A percentile compares a stretch with the other conserved stretches of the same genome.
phyloP scores from a whole-genome alignment of 2,329 filamentous ascomycete genomes.

The Plenodomus lindquistii region DNA sequence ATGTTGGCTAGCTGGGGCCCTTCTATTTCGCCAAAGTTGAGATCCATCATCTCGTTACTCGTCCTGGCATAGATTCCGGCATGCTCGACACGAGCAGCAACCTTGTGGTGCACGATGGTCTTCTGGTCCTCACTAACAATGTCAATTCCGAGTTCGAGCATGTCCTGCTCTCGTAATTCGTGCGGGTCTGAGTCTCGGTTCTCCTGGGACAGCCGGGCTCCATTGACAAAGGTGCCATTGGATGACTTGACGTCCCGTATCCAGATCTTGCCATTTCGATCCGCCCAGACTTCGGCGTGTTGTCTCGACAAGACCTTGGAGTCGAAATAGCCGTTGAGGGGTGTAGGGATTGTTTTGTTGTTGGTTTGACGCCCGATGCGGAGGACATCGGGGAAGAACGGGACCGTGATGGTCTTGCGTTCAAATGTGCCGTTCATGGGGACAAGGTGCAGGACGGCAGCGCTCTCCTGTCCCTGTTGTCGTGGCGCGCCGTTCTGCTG shows the following conservation, averaged over 20 bases:
- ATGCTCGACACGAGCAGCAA: conserved; percentile 94
- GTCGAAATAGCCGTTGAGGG: conserved; percentile 93
- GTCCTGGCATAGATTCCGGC: conserved; percentile 76
- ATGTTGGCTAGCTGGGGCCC: conserved; percentile 72
- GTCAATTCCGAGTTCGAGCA: conserved; percentile 93
- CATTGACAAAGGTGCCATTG: conserved; percentile 98
- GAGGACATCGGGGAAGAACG: conserved; percentile 89
- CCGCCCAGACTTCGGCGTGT: conserved; percentile 94
- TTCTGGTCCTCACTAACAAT: conserved; percentile 99
- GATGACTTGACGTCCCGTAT: conserved; percentile 98
- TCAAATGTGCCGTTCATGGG: conserved; percentile 97
- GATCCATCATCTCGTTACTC: conserved; percentile 76
- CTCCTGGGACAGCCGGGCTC: conserved; percentile 83
- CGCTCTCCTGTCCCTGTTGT: conserved; percentile 57
- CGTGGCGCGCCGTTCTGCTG: conserved; percentile 61
- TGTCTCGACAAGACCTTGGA: conserved; percentile 96
- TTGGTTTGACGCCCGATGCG: conserved; percentile 97
- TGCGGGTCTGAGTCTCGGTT: conserved; percentile 96
- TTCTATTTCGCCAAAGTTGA: conserved; percentile 91
- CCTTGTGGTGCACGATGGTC: conserved; percentile 97
- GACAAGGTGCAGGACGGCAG: conserved; percentile 80
- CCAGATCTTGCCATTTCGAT: conserved; percentile 83
- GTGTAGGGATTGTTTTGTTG: conserved; percentile 89
- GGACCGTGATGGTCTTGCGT: conserved; percentile 92
- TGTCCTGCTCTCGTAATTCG: conserved; percentile 87